phyloP scores from a whole-genome alignment of 2,329 filamentous ascomycete species.

The Bertia moriformis region DNA sequence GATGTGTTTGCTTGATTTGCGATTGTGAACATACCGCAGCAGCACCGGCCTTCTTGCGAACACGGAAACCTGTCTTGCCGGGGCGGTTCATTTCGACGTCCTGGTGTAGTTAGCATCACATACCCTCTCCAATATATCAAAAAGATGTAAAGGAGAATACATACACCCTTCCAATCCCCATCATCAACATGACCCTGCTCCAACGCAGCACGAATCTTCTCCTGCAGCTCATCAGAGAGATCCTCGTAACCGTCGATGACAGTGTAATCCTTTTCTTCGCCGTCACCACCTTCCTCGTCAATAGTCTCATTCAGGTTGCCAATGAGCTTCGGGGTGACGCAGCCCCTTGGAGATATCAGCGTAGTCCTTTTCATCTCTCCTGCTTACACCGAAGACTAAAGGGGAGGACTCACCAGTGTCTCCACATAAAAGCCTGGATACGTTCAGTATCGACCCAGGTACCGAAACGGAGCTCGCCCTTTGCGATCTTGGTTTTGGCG shows the following conservation, averaged over 20 bases:
- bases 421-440: conserved; percentile 58
- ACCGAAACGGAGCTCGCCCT: conserved; percentile 68
- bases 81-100: neutral
- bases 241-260: conserved; percentile 72
- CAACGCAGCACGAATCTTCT: conserved; percentile 60
- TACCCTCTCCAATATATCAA: neutral
- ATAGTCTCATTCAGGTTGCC: conserved; percentile 42
- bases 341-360: conserved; percentile 51
- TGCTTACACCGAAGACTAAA: conserved; percentile 1
- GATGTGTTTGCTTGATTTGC: too few species aligned
- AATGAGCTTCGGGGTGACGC: conserved; percentile 65
- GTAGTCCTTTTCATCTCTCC: conserved; percentile 2
- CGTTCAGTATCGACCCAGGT: conserved; percentile 51
- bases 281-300: conserved; percentile 24
- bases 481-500: conserved; percentile 52
- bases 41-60: too few species aligned
- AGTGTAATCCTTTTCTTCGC: conserved; percentile 46
- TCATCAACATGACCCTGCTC: conserved; percentile 68
- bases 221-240: conserved; percentile 46
- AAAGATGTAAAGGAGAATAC: conserved; percentile 17
- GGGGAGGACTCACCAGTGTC: conserved; percentile 59
- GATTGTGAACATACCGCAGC: too few species aligned
- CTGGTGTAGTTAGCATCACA: neutral
- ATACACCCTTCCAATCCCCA: conserved; percentile 78
- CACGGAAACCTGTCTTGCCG: neutral